Conservation (phyloP, 495 filamentous ascomycete species). For the Chlorociboria aeruginascens region DNA sequence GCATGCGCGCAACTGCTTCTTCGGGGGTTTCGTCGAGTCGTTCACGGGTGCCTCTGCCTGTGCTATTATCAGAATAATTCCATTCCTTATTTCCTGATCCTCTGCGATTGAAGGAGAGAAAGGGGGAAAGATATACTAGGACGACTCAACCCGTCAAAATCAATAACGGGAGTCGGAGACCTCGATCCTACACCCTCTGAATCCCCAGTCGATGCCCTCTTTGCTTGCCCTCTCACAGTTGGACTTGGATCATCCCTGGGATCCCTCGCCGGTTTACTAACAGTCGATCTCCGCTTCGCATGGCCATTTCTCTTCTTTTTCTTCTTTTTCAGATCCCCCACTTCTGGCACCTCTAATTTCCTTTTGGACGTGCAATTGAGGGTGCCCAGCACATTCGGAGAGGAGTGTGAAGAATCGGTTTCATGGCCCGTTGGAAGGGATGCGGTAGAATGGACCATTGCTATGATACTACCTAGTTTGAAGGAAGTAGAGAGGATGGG, state of each 20-base stretch:
- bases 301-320: conserved; percentile 2
- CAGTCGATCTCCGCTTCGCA: conserved; percentile 31
- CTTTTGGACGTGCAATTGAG: conserved; percentile 11
- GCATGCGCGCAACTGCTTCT: conserved; percentile 55
- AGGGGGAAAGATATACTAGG: conserved; percentile 37
- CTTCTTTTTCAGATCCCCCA: conserved; percentile 20
- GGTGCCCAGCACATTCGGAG: background rate
- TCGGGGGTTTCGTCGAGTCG: conserved; percentile 68
- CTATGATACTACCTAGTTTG: background rate
- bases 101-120: background rate
- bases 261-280: conserved; percentile 63
- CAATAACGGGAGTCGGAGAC: conserved; percentile 52
- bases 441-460: conserved; percentile 21
- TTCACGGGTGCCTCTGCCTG: conserved; percentile 68
- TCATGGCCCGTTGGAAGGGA: conserved; percentile 7
- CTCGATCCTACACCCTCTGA: conserved; percentile 24
- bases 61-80: background rate
- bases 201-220: conserved; percentile 14
- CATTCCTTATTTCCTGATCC: too few species aligned
- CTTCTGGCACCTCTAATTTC: conserved; percentile 15
- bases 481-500: background rate
- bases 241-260: conserved; percentile 53
- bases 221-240: conserved; percentile 7
- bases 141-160: conserved; percentile 65
- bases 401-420: background rate